Evolutionary conservation across 1,284 basidiomycete species (phyloP), one percentile per base, ranked within the genome.

Genomic region (Coniferiporia weirii): DNA sequence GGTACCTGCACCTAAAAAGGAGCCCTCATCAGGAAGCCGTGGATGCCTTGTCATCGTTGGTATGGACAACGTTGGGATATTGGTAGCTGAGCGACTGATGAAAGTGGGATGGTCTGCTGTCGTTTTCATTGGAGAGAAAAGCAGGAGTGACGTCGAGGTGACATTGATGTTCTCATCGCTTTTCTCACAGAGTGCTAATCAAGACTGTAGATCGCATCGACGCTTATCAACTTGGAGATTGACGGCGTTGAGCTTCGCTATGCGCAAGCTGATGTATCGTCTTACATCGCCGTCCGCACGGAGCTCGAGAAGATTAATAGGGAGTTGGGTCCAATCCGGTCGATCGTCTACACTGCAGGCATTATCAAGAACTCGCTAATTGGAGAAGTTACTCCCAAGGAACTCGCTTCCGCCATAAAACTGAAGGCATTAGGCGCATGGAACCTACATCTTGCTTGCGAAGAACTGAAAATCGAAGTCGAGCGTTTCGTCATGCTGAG

Each of bases 401-500:
- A 64, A 20, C 67, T 69, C 48, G 65, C 64, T 10, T 63, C 62
- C 1, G 68, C 67, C 6, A 60, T 69, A 48, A 64, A 65, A 2
- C 66, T 68, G 22, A 71, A 68, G 48, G 67, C 70, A 13, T 20
- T 65, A 15, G 70, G 67, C 1, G 68, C 70, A 0, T 72, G 71
- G 70, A 72, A 72, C 54, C 63, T 72, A n/a, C 70, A 72, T 54
- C 9, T 61, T 5, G 65, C 67, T 20, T 65, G 66, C 36, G 66
- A 66, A 47, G 67, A 70, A 38, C 60, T 72, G 13, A 60, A 61
- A 4, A 64, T 70, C 8, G 34, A 64, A 1, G 66, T 72, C 4
- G 67, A 71, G 3, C 66, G 68, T 5, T 71, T 71, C 56, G 65
- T 69, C 20, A 54, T 72, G 27, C 65, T 68, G 36, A 70, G 70